A percentile compares a stretch with the other conserved stretches of the same genome.
Evolutionary conservation across 306 rosid genomes (phyloP).

Genomic region (Pueraria montana): DNA sequence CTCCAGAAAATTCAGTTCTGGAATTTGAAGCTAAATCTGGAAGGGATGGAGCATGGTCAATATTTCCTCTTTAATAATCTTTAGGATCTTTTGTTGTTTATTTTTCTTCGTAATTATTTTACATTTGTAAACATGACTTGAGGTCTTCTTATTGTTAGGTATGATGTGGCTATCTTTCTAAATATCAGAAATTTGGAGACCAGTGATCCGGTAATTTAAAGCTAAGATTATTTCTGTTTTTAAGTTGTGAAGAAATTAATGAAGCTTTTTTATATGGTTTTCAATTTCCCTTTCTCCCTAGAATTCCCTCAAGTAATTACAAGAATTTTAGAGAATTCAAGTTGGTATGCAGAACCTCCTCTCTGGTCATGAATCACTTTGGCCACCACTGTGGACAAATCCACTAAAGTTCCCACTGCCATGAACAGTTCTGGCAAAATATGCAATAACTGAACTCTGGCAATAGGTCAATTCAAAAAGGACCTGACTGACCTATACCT

Average conservation of each 20-base stretch:
- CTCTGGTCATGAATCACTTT: neutral
- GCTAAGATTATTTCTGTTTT: constrained; percentile 44
- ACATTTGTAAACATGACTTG: constrained; percentile 25
- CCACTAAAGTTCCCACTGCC: neutral
- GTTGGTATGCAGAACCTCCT: neutral
- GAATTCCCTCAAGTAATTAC: neutral
- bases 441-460: neutral
- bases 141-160: constrained; percentile 68
- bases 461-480: no score
- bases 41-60: constrained; percentile 99
- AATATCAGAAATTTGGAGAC: constrained; percentile 87
- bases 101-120: constrained; percentile 23
- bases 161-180: constrained; percentile 84
- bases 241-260: constrained; percentile 19
- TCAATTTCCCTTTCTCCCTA: neutral
- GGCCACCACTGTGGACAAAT: neutral
- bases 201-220: constrained; percentile 84
- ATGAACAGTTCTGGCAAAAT: neutral
- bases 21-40: constrained; percentile 99
- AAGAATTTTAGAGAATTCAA: neutral
- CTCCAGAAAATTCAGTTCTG: constrained; percentile 73
- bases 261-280: constrained; percentile 30
- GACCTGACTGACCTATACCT: neutral
- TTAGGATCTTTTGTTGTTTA: constrained; percentile 39
- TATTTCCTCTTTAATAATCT: constrained; percentile 52